Evolutionary conservation across 2,329 filamentous ascomycete genomes (phyloP), one percentile per base, ranked within the genome.

Genomic region (Diplodia mutila): DNA sequence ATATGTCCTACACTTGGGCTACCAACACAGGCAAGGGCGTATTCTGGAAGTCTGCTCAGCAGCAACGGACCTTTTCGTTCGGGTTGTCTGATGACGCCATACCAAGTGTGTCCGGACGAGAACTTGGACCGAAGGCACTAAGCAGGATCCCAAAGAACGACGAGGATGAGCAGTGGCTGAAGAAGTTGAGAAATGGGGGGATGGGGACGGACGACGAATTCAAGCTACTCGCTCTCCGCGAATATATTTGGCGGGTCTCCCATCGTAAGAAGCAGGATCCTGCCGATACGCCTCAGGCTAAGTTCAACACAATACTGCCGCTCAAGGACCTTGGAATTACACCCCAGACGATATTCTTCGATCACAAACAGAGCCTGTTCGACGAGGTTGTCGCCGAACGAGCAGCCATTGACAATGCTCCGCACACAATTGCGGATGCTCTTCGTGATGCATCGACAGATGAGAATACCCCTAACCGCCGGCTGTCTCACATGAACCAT

Each of bases 141-240:
- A 85, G 83, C 70, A 88, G 87, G 71, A 81, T 91, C 3, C 80
- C 86, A 0, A 94, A 89, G 75, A 97, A 94, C 71, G 93, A 97
- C 9, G 94, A 98, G 77, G 95, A 99, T 75, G 93, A 97, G 70
- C 88, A 93, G 72, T 98, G 95, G 94, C 82, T 99, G n/a, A 84
- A 87, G 16, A 91, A 93, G 70, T 81, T 99, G 57, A 88, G 91
- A 61, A 97, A 92, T 70, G 87, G 97, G 51, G 95, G 95, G 0
- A 88, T 99, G 82, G 83, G 85, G 1, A 75, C 84, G 0, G 94
- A 97, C 53, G 94, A 99, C 72, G 95, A 99, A 71, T 87, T 91
- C 75, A 98, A 99, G 77, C 81, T 99, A 2, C 82, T 98, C 42
- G 91, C 90, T 5, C 83, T 99, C 12, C 86, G 92, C 67, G 94